Evolutionary conservation across 805 yeast species (phyloP).

Genomic region (Yarrowia osloensis): DNA sequence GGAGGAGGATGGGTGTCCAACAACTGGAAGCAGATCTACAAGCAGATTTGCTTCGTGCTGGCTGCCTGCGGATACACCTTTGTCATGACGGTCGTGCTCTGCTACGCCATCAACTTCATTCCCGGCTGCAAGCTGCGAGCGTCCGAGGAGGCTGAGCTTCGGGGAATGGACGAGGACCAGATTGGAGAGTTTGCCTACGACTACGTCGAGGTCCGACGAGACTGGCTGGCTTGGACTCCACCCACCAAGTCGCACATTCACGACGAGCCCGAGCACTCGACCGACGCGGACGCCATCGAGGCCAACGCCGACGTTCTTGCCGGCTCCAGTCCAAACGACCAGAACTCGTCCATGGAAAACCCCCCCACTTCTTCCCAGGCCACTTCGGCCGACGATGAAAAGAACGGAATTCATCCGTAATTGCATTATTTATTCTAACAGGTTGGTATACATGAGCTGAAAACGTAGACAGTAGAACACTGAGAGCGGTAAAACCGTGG

Average conservation of each 20-base stretch:
- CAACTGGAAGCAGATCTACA: conserved; percentile 88
- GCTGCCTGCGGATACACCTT: conserved; percentile 76
- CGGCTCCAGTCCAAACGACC: conserved; percentile 17
- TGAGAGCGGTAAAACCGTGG: neutral
- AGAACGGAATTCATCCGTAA: conserved; percentile 31
- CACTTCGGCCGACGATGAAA: conserved; percentile 21
- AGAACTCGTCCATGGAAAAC: conserved; percentile 14
- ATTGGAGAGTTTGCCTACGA: conserved; percentile 99
- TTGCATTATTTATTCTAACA: conserved; percentile 30
- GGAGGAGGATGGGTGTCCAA: conserved; percentile 91
- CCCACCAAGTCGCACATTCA: conserved; percentile 36
- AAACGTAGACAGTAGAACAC: neutral
- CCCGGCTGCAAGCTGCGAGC: conserved; percentile 85
- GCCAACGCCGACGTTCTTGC: conserved; percentile 17
- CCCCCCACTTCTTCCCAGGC: conserved; percentile 26
- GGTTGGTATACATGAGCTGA: conserved; percentile 1
- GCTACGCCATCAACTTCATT: conserved; percentile 69
- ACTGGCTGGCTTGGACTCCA: conserved; percentile 54
- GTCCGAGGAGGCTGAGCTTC: conserved; percentile 78
- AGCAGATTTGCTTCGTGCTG: conserved; percentile 78
- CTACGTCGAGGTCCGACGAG: conserved; percentile 94
- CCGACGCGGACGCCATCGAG: conserved; percentile 16
- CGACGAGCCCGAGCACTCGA: neutral
- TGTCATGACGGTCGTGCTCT: conserved; percentile 74
- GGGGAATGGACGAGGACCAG: conserved; percentile 94